Conservation (phyloP, 177 flowering plant genomes). For the Telopea speciosissima region DNA sequence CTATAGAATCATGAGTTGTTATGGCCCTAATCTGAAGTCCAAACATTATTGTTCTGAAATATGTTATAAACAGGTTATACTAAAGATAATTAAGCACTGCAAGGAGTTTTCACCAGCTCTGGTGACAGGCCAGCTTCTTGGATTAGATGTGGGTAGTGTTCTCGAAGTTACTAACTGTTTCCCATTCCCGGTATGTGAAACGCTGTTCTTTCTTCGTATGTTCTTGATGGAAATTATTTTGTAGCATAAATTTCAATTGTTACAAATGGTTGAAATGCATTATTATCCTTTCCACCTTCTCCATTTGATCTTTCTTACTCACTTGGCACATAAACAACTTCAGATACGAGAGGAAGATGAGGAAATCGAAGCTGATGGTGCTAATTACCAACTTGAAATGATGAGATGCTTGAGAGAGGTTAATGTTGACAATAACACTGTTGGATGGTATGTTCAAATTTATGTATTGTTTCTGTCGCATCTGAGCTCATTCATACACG, state of each 20-base stretch:
- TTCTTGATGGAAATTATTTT: background rate
- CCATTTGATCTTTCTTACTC: constrained; percentile 1
- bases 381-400: constrained; percentile 99
- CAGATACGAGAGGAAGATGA: constrained; percentile 90
- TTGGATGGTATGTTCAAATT: constrained; percentile 84
- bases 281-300: background rate
- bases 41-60: background rate
- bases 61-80: constrained; percentile 44
- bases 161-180: constrained; percentile 97
- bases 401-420: constrained; percentile 99
- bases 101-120: constrained; percentile 84
- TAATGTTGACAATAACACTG: constrained; percentile 97
- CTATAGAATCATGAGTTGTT: background rate
- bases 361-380: constrained; percentile 98
- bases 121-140: constrained; percentile 95
- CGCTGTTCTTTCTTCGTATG: background rate
- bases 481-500: background rate
- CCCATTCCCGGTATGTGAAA: constrained; percentile 76
- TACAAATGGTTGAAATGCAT: background rate
- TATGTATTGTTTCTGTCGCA: background rate
- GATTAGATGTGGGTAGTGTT: constrained; percentile 96
- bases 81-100: constrained; percentile 96
- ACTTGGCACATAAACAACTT: background rate
- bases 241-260: background rate
- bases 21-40: background rate